Conservation (phyloP, 176 grass and related monocot genomes). For the Ampelocalamus luodianensis region DNA sequence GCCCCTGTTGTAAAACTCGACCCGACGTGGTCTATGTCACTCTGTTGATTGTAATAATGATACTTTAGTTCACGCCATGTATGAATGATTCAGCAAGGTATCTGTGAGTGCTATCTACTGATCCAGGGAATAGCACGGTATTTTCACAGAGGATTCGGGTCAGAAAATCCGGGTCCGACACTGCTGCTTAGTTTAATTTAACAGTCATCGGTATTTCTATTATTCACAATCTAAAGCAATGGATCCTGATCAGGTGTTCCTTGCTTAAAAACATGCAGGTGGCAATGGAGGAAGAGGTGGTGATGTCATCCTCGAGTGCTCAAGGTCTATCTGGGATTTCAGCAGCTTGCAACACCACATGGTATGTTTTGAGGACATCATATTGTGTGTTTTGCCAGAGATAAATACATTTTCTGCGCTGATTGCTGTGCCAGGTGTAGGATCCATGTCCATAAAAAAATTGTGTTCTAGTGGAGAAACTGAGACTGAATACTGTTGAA, state of each 20-base stretch:
- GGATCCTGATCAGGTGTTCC: neutral
- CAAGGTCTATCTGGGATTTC: slow-evolving; percentile 78
- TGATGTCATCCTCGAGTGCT: slow-evolving; percentile 90
- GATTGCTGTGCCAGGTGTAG: neutral
- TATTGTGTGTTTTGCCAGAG: neutral
- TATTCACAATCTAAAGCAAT: neutral
- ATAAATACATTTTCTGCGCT: neutral
- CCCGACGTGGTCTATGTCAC: no score
- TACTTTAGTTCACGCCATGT: no score
- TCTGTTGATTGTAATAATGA: no score
- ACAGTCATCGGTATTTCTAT: neutral
- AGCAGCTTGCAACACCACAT: slow-evolving; percentile 75
- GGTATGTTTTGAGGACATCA: slow-evolving; percentile 45
- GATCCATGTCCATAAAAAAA: slow-evolving; percentile 19
- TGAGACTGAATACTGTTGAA: slow-evolving; percentile 2
- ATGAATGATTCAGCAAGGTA: no score
- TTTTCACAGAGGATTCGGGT: no score
- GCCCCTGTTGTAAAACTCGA: no score
- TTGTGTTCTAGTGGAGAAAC: neutral
- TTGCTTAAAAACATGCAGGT: slow-evolving; percentile 51
- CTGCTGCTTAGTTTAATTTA: neutral
- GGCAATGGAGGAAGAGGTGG: slow-evolving; percentile 87
- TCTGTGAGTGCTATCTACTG: no score
- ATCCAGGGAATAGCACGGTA: no score
- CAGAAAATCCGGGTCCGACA: no score